Conservation (phyloP, 306 rosid species). For the Clitoria ternatea region DNA sequence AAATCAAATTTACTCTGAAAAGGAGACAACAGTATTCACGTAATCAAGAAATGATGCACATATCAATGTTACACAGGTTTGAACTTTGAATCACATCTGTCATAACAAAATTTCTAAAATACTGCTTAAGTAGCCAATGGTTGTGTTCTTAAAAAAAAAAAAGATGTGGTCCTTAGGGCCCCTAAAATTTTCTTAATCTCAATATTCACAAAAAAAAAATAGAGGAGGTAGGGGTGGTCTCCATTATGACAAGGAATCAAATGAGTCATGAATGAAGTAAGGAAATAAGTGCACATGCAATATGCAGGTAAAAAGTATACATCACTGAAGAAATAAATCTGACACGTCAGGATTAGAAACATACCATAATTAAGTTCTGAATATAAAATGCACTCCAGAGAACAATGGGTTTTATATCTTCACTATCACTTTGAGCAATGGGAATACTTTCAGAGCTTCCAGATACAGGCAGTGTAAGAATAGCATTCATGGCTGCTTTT, state of each 20-base stretch:
- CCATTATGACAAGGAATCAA: neutral
- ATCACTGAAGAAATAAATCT: neutral
- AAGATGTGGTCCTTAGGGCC: neutral
- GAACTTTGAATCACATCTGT: neutral
- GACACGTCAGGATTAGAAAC: slow-evolving; percentile 33
- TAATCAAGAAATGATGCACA: neutral
- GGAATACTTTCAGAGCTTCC: slow-evolving; percentile 50
- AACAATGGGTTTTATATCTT: slow-evolving; percentile 47
- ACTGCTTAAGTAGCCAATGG: neutral
- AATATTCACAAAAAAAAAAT: neutral
- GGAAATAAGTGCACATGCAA: neutral
- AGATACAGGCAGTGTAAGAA: slow-evolving; percentile 45
- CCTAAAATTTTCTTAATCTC: neutral
- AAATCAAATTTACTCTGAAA: slow-evolving; percentile 60
- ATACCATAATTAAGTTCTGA: slow-evolving; percentile 63
- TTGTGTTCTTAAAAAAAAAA: neutral
- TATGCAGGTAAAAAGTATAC: slow-evolving; percentile 21
- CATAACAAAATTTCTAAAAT: neutral
- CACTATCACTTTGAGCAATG: slow-evolving; percentile 37
- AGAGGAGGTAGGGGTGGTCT: neutral
- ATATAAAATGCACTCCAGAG: slow-evolving; percentile 78
- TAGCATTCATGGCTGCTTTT: slow-evolving; percentile 57
- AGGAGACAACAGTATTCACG: slow-evolving; percentile 10
- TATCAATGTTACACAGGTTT: slow-evolving; percentile 6
- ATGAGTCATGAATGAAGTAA: neutral